Conservation (phyloP, 1,284 basidiomycete genomes). For the Gomphus bonarii region DNA sequence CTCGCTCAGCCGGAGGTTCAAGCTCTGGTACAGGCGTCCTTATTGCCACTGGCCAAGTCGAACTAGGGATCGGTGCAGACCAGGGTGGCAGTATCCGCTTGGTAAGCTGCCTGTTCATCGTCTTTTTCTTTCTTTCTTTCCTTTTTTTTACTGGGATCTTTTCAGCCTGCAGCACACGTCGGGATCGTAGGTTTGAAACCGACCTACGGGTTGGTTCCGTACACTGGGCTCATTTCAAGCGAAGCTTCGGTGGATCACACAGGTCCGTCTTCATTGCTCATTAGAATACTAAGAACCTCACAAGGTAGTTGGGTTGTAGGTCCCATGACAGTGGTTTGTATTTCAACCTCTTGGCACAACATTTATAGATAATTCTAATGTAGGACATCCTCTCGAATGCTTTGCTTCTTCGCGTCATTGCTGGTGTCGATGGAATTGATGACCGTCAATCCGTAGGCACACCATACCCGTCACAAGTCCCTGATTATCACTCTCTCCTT, state of each 20-base stretch:
- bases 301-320: neutral
- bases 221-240: slow-evolving; percentile 34
- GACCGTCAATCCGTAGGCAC: slow-evolving; percentile 33
- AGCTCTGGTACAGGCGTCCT: slow-evolving; percentile 36
- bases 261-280: slow-evolving; percentile 24
- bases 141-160: no score
- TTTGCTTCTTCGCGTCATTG: slow-evolving; percentile 32
- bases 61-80: slow-evolving; percentile 40
- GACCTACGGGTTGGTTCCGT: slow-evolving; percentile 38
- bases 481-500: slow-evolving; percentile 26
- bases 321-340: slow-evolving; percentile 6
- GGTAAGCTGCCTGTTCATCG: slow-evolving; percentile 14
- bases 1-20: slow-evolving; percentile 35
- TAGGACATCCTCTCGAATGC: slow-evolving; percentile 31
- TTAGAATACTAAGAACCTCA: neutral
- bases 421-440: slow-evolving; percentile 37
- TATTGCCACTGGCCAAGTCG: slow-evolving; percentile 29
- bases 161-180: slow-evolving; percentile 29
- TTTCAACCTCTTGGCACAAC: neutral
- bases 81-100: slow-evolving; percentile 35
- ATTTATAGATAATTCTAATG: neutral
- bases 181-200: slow-evolving; percentile 41
- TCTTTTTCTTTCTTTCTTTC: neutral
- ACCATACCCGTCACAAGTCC: slow-evolving; percentile 28
- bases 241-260: slow-evolving; percentile 32